Conservation (phyloP, 805 yeast species). For the Hanseniaspora meyeri region DNA sequence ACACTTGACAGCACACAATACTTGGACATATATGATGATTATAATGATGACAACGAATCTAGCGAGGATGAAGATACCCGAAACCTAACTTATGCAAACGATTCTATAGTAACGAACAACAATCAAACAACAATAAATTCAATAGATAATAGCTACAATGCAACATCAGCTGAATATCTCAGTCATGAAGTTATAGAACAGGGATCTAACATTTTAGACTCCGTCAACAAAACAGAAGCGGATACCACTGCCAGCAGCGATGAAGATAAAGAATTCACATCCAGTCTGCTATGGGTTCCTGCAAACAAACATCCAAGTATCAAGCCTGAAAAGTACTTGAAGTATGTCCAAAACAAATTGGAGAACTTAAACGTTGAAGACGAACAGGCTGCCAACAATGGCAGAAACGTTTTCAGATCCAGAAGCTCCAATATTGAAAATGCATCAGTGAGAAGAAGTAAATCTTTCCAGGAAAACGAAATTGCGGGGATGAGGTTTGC, state of each 20-base stretch:
- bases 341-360: conserved; percentile 42
- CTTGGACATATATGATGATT: conserved; percentile 8
- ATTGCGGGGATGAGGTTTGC: background rate
- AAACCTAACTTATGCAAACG: background rate
- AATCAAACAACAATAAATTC: conserved; percentile 1
- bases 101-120: background rate
- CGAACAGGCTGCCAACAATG: conserved; percentile 13
- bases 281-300: conserved; percentile 79
- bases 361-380: conserved; percentile 22
- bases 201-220: background rate
- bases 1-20: conserved; percentile 5
- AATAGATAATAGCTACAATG: conserved; percentile 10
- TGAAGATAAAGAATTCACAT: conserved; percentile 26
- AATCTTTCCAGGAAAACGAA: background rate
- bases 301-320: conserved; percentile 87
- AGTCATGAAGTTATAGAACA: background rate
- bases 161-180: conserved; percentile 10
- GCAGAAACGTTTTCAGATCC: conserved; percentile 23
- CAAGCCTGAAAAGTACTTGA: conserved; percentile 77
- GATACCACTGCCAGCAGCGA: background rate
- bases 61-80: conserved; percentile 1
- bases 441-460: background rate
- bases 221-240: background rate
- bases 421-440: conserved; percentile 14
- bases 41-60: conserved; percentile 10